Percentiles rank a stretch among this genome's conserved stretches.
phyloP scores from a whole-genome alignment of 805 yeast genomes.

The Vanderwaltozyma verrucispora region DNA sequence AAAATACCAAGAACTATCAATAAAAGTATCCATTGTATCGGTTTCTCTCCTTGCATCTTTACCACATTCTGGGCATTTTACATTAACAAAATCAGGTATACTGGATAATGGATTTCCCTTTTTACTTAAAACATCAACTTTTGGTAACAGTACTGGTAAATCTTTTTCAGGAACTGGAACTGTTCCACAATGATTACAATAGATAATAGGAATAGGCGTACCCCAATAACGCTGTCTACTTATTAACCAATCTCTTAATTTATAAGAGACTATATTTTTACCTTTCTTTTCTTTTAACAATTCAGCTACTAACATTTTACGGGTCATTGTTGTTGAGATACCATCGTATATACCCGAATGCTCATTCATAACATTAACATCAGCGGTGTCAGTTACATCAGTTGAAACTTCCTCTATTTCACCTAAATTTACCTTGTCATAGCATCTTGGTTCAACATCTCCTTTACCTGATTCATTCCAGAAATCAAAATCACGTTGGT shows the following conservation, averaged over 20 bases:
- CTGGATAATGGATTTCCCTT: slow-evolving; percentile 60
- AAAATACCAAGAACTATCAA: slow-evolving; percentile 96
- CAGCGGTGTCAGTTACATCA: slow-evolving; percentile 22
- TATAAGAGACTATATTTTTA: slow-evolving; percentile 38
- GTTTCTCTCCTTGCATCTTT: slow-evolving; percentile 73
- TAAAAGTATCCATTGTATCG: slow-evolving; percentile 97
- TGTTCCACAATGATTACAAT: slow-evolving; percentile 76
- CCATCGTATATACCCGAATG: slow-evolving; percentile 45
- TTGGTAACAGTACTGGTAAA: slow-evolving; percentile 75
- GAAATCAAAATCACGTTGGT: slow-evolving; percentile 69
- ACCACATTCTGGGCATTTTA: slow-evolving; percentile 76
- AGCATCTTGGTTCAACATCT: slow-evolving; percentile 32
- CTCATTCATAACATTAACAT: slow-evolving; percentile 29
- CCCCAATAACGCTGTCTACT: slow-evolving; percentile 98
- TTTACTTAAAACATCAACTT: slow-evolving; percentile 37
- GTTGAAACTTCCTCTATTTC: too few relatives aligned
- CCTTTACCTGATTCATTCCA: slow-evolving; percentile 57
- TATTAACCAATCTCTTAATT: slow-evolving; percentile 87
- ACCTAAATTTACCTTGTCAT: too few relatives aligned
- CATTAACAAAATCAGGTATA: slow-evolving; percentile 56
- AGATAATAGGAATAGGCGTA: slow-evolving; percentile 92
- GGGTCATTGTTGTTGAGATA: slow-evolving; percentile 40
- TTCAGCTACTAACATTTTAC: slow-evolving; percentile 32
- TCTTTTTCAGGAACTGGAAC: slow-evolving; percentile 88
- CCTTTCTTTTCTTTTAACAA: slow-evolving; percentile 39